phyloP scores from a whole-genome alignment of 2,329 filamentous ascomycete species.

The Aotearoamyces nothofagi region DNA sequence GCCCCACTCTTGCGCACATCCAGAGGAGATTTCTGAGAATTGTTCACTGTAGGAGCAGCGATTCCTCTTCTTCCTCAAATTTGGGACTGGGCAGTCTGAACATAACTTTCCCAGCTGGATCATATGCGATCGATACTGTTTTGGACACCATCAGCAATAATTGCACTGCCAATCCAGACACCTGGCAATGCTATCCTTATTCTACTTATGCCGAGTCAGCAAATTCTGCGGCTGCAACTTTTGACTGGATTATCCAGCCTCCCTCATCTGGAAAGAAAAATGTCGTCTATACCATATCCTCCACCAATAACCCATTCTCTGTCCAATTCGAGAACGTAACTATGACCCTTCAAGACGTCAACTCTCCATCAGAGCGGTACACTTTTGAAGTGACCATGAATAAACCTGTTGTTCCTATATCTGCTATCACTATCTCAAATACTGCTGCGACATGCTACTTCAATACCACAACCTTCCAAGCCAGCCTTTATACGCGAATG shows the following conservation, averaged over 20 bases:
- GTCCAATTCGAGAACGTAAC: slow-evolving; percentile 37
- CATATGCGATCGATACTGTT: slow-evolving; percentile 44
- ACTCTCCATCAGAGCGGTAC: slow-evolving; percentile 36
- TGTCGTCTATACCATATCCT: slow-evolving; percentile 35
- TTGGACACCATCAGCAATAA: slow-evolving; percentile 34
- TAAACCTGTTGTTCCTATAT: slow-evolving; percentile 34
- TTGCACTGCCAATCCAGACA: slow-evolving; percentile 40
- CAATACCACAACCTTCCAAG: slow-evolving; percentile 37
- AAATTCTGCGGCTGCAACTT: slow-evolving; percentile 30
- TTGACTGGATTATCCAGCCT: slow-evolving; percentile 44
- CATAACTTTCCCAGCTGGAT: slow-evolving; percentile 39
- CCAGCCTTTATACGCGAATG: slow-evolving; percentile 43
- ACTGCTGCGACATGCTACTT: slow-evolving; percentile 40
- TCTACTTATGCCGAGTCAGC: slow-evolving; percentile 28
- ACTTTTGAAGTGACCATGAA: slow-evolving; percentile 37
- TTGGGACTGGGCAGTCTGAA: slow-evolving; percentile 4
- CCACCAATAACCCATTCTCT: slow-evolving; percentile 36
- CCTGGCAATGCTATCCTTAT: slow-evolving; percentile 49
- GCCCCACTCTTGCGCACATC: not conserved
- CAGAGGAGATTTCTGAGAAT: not conserved
- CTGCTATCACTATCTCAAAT: slow-evolving; percentile 26
- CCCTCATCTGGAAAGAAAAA: slow-evolving; percentile 21
- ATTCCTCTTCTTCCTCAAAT: slow-evolving; percentile 8
- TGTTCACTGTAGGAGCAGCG: slow-evolving; percentile 2
- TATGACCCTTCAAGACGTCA: slow-evolving; percentile 31